Base-by-base conservation (phyloP, 2,329 filamentous ascomycete species). In the Mariannaea elegans region DNA sequence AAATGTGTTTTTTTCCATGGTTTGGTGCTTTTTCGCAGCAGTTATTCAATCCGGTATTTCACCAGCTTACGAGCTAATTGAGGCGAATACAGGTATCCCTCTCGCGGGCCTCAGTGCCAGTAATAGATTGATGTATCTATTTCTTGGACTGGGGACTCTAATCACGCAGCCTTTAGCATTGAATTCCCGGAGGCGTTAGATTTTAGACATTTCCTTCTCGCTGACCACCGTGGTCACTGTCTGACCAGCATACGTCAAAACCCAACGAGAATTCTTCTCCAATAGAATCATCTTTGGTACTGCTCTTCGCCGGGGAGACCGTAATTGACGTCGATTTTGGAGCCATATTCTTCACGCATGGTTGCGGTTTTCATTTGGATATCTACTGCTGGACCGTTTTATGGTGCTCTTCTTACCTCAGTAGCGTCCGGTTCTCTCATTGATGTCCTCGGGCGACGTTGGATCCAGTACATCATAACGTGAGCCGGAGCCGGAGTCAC, bases 311-410 rank as follows among this genome's bases (percentile, higher is more conserved):
- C 68, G 2, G 59, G 52, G 67, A 70, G 36, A 70, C 68, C 0
- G 44, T 70, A 0, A 66, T 68, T 10, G 66, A 68, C 36, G 65
- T 67, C 4, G 56, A 67, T 14, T 66, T 67, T 16, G 59, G 52
- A 6, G 64, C 67, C 14, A 61, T 68, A 16, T 67, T 67, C 51
- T 68, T 67, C 46, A 58, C 63, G 0, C 67, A 70, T 48, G 65
- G 68, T 9, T 60, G 67, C 24, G 65, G 67, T 0, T 68, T 70
- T 31, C 68, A 69, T 16, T 70, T 68, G 67, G 67, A 67, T 14
- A 48, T 61, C 4, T 68, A 70, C 32, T 63, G 59, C 32, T 70
- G 67, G 68, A 63, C 66, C 2, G 24, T 70, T 2, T 70, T 66
- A 65, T 4, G 65, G 64, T 5, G 68, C 68, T 2, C 67, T 70